Conservation (phyloP, 148 eudicot genomes). For the Nyssa sinensis region DNA sequence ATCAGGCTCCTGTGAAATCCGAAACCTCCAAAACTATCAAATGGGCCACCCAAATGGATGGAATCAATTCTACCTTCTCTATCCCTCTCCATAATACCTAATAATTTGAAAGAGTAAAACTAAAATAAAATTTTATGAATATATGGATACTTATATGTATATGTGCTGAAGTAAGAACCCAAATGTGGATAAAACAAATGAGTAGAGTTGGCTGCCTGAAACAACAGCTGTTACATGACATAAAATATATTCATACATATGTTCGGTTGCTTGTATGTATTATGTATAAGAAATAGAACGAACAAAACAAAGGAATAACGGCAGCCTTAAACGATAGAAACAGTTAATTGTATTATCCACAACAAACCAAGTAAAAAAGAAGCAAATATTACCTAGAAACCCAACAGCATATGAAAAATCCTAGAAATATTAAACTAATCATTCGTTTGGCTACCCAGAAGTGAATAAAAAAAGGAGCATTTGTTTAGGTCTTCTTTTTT, state of each 20-base stretch:
- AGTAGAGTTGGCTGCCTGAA: not conserved
- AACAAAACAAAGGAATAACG: too few species aligned
- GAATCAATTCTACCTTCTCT: slow-evolving; percentile 38
- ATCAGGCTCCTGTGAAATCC: slow-evolving; percentile 33
- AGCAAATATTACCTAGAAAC: not conserved
- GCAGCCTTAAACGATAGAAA: not conserved
- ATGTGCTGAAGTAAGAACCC: not conserved
- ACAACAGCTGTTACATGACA: too few species aligned
- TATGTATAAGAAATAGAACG: not conserved
- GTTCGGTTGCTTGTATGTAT: too few species aligned
- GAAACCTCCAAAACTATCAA: slow-evolving; percentile 43
- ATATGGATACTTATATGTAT: not conserved
- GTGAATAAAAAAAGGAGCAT: too few species aligned
- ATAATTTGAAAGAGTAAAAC: not conserved
- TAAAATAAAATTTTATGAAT: too few species aligned
- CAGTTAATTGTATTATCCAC: not conserved
- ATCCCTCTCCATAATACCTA: slow-evolving; percentile 42
- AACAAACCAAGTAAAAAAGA: not conserved
- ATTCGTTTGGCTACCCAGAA: not conserved
- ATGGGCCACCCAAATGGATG: slow-evolving; percentile 20
- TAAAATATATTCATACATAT: too few species aligned
- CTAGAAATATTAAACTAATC: not conserved
- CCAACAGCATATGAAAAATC: not conserved
- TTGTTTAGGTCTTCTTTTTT: too few species aligned
- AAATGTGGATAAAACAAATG: not conserved